phyloP scores from a whole-genome alignment of 179 eudicot species.

The Amaranthus tricolor region DNA sequence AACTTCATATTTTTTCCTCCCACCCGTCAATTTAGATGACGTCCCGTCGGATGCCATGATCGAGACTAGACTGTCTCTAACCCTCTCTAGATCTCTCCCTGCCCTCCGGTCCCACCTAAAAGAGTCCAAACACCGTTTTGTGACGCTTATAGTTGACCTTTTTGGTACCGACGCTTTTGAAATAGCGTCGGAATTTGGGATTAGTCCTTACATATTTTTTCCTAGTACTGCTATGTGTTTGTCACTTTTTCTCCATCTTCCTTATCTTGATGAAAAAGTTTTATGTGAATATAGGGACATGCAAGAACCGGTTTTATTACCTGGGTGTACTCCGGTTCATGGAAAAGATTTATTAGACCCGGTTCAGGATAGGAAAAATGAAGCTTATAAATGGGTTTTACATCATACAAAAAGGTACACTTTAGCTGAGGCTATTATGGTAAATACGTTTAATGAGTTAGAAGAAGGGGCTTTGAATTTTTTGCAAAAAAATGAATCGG shows the following conservation, averaged over 20 bases:
- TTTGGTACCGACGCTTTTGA: conserved; percentile 67
- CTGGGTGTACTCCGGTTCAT: conserved; percentile 58
- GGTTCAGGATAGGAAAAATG: conserved; percentile 49
- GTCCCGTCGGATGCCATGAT: conserved; percentile 27
- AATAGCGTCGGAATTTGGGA: conserved; percentile 41
- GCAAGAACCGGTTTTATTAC: conserved; percentile 42
- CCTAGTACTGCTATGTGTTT: conserved; percentile 55
- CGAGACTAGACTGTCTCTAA: conserved; percentile 33
- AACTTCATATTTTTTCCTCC: conserved; percentile 29
- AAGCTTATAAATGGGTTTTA: conserved; percentile 60
- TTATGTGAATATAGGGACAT: conserved; percentile 46
- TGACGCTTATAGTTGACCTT: conserved; percentile 48
- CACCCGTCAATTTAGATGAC: conserved; percentile 35
- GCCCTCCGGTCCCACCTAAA: conserved; percentile 22
- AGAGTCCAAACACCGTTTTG: not conserved
- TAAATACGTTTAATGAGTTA: conserved; percentile 49
- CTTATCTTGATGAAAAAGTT: conserved; percentile 42
- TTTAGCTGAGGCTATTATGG: conserved; percentile 55
- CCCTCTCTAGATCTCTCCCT: conserved; percentile 34
- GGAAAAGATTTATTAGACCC: conserved; percentile 59
- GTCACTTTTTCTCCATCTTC: conserved; percentile 41
- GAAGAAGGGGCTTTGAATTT: conserved; percentile 41
- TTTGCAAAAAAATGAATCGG: conserved; percentile 30
- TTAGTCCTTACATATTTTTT: conserved; percentile 52
- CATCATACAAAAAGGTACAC: conserved; percentile 41